These are phyloP conservation scores for Scleroderma bovista DNA, from an alignment of 768 basidiomycete genomes.

Conservation along the genomic window DNA sequence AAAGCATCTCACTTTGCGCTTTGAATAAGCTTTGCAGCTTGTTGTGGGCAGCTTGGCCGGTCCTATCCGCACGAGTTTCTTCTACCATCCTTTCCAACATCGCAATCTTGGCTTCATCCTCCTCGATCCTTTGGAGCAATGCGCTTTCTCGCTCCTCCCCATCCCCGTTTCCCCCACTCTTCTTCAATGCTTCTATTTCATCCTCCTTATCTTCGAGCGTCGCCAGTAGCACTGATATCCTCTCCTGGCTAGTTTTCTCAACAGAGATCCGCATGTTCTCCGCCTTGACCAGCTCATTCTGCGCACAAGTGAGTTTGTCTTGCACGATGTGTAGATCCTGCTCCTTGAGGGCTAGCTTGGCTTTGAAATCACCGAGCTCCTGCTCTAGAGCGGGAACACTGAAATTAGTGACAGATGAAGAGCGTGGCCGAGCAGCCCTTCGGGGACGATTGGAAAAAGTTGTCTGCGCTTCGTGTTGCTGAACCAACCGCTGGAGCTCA, in stretches of 20 bases:
- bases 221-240: constrained; percentile 39
- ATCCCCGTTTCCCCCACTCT: constrained; percentile 29
- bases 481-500: constrained; percentile 45
- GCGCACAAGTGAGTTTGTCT: constrained; percentile 45
- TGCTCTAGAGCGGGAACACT: constrained; percentile 48
- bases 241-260: constrained; percentile 42
- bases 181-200: constrained; percentile 45
- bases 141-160: constrained; percentile 52
- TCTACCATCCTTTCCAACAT: constrained; percentile 48
- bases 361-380: constrained; percentile 46
- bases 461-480: constrained; percentile 31
- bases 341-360: constrained; percentile 40
- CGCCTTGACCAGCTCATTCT: constrained; percentile 42
- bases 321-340: constrained; percentile 36
- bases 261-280: constrained; percentile 57
- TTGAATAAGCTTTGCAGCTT: constrained; percentile 38
- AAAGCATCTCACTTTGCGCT: constrained; percentile 36
- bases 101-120: constrained; percentile 62
- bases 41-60: constrained; percentile 31
- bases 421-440: constrained; percentile 41
- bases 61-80: constrained; percentile 31
- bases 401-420: constrained; percentile 54
- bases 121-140: constrained; percentile 60
- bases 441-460: constrained; percentile 28
- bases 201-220: constrained; percentile 52